A percentile compares a stretch with the other conserved stretches of the same genome.
These are phyloP conservation scores for Silene noctiflora DNA, from an alignment of 179 eudicot genomes.

Conservation along the genomic window DNA sequence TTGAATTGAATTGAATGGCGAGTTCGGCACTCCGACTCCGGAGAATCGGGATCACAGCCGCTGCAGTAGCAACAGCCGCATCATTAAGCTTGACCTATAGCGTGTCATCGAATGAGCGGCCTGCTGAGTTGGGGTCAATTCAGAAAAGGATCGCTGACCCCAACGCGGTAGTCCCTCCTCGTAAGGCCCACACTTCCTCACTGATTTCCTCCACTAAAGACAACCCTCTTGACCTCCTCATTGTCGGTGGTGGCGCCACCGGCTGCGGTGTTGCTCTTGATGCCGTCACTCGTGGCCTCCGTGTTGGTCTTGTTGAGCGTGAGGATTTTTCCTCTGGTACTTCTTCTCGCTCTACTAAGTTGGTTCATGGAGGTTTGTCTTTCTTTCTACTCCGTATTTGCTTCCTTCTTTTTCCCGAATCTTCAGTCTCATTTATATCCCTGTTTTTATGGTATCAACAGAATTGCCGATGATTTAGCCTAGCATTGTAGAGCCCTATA, in stretches of 20 bases:
- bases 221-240: conserved; percentile 74
- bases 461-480: too few relatives aligned
- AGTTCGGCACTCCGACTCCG: conserved; percentile 49
- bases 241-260: conserved; percentile 93
- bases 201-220: conserved; percentile 44
- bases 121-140: conserved; percentile 20
- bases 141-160: conserved; percentile 56
- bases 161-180: conserved; percentile 48
- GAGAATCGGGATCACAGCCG: conserved; percentile 50
- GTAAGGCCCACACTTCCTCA: conserved; percentile 49
- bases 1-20: conserved; percentile 33
- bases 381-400: too few relatives aligned
- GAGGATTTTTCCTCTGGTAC: conserved; percentile 97
- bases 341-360: conserved; percentile 89
- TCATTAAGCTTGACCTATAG: conserved; percentile 36
- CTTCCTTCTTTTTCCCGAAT: neutral
- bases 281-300: conserved; percentile 80
- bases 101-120: conserved; percentile 38
- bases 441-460: too few relatives aligned
- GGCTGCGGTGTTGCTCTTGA: conserved; percentile 96
- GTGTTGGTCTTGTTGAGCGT: conserved; percentile 89
- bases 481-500: too few relatives aligned
- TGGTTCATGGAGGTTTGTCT: conserved; percentile 82
- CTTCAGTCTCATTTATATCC: too few relatives aligned
- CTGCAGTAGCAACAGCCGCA: conserved; percentile 36